Percentiles rank a stretch among this genome's conserved stretches.
Evolutionary conservation across 2,329 filamentous ascomycete genomes (phyloP).

Genomic region (Nothophoma quercina): DNA sequence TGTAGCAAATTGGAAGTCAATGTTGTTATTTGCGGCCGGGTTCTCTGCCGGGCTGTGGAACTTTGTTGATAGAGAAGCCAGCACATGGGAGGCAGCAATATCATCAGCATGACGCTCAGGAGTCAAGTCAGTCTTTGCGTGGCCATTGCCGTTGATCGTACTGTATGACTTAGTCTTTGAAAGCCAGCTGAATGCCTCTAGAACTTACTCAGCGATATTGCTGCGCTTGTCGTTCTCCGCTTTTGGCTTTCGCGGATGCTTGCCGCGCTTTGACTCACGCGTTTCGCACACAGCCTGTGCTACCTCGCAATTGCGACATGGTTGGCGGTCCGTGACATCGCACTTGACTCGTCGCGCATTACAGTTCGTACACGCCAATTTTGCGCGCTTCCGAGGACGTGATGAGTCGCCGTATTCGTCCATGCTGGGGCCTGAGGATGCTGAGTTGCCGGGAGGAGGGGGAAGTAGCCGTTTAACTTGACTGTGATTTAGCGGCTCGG

Average conservation of each 20-base stretch:
- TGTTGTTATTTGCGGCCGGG: slow-evolving; percentile 14
- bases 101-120: slow-evolving; percentile 38
- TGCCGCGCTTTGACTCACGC: slow-evolving; percentile 54
- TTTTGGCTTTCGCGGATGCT: slow-evolving; percentile 43
- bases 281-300: slow-evolving; percentile 52
- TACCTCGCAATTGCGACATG: slow-evolving; percentile 53
- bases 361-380: slow-evolving; percentile 54
- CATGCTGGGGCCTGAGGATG: slow-evolving; percentile 17
- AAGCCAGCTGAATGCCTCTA: no score
- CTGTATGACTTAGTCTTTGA: no score
- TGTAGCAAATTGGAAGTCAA: slow-evolving; percentile 23
- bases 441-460: slow-evolving; percentile 22
- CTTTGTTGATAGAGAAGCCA: slow-evolving; percentile 38
- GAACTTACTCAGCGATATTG: slow-evolving; percentile 24
- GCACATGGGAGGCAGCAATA: slow-evolving; percentile 38
- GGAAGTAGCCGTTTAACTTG: slow-evolving; percentile 34
- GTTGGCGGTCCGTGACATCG: slow-evolving; percentile 55
- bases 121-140: slow-evolving; percentile 15
- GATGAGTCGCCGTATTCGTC: slow-evolving; percentile 24
- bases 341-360: slow-evolving; percentile 57
- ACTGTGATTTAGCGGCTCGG: slow-evolving; percentile 19
- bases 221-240: slow-evolving; percentile 26
- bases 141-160: no score
- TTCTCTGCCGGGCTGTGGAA: slow-evolving; percentile 33
- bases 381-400: slow-evolving; percentile 47